Base-by-base conservation (phyloP, 1,139 yeast genomes). In the Wickerhamomyces sp. region DNA sequence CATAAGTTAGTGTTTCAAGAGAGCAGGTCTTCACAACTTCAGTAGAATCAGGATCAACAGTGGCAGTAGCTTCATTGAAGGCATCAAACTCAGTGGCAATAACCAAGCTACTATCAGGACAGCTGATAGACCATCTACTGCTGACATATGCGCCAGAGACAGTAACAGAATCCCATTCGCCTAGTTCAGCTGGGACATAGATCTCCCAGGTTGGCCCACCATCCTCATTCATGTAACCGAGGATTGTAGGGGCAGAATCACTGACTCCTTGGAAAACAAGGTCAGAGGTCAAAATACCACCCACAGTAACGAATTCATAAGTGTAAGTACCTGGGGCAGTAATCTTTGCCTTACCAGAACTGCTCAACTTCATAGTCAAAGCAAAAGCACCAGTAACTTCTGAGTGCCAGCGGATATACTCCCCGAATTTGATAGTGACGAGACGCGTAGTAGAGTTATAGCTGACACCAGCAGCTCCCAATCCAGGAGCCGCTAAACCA, bases 101-200 rank as follows among this genome's bases (percentile, higher is more conserved):
- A 8, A 34, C 15, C 9, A n/a, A 31, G 10, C 29, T 27, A 15
- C 39, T 34, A 4, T 40, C 45, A 11, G 34, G 37, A 37, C 48
- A 45, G 5, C 34, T 4, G 31, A 36, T 42, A 27, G 38, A 33
- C 36, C 31, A 43, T 15, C 43, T 40, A 30, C 15, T 42, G 2
- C 37, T 36, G 10, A 27, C 15, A 35, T 41, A 42, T 15, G 29
- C 29, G 11, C 41, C 30, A 7, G 37, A 26, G 13, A 46, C 30
- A 10, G 39, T 42, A 31, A 47, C 39, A 29, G 44, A 40, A 10
- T 30, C 14, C 49, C 46, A 46, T 23, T 44, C 38, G 13, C 49
- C 45, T 23, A 46, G 34, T 8, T 43, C 14, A 15, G 45, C 47
- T 27, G 50, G 45, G 40, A 44, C 30, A 26, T 31, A 32, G 26